phyloP scores from a whole-genome alignment of 495 filamentous ascomycete genomes.

The Coniosporium apollinis region DNA sequence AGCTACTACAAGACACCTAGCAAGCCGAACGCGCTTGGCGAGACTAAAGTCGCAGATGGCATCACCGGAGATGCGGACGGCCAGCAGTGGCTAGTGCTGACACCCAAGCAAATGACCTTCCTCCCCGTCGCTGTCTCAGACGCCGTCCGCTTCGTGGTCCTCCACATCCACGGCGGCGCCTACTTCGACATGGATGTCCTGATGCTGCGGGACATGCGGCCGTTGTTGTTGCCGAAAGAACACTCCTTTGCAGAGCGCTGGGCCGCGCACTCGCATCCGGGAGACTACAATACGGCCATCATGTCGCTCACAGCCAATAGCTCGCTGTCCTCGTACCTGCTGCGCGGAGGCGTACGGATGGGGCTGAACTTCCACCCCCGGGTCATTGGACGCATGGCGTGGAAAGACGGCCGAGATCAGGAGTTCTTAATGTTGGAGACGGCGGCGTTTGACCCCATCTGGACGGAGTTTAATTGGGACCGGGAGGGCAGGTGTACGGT shows the following conservation, averaged over 20 bases:
- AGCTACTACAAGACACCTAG: conserved; percentile 27
- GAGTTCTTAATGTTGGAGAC: conserved; percentile 41
- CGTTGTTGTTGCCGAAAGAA: conserved; percentile 30
- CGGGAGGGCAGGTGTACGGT: conserved; percentile 35
- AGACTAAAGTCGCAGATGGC: conserved; percentile 30
- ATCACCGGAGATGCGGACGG: conserved; percentile 29
- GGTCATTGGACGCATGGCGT: conserved; percentile 38
- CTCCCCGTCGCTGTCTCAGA: conserved; percentile 20
- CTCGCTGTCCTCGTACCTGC: conserved; percentile 35
- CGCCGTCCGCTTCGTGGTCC: conserved; percentile 35
- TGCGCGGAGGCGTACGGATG: conserved; percentile 40
- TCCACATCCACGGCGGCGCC: conserved; percentile 37
- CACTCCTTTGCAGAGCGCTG: conserved; percentile 40
- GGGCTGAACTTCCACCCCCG: conserved; percentile 41
- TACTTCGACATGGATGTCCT: conserved; percentile 45
- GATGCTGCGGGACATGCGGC: conserved; percentile 38
- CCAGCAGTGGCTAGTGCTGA: conserved; percentile 34
- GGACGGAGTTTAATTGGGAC: conserved; percentile 40
- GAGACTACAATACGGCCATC: conserved; percentile 42
- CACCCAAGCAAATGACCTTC: conserved; percentile 36
- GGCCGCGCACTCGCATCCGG: conserved; percentile 34
- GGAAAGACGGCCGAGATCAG: conserved; percentile 34
- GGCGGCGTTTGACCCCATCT: conserved; percentile 39
- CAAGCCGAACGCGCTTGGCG: conserved; percentile 24
- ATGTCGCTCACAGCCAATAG: conserved; percentile 39